phyloP scores from a whole-genome alignment of 179 eudicot species.

The Pouteria campechiana region DNA sequence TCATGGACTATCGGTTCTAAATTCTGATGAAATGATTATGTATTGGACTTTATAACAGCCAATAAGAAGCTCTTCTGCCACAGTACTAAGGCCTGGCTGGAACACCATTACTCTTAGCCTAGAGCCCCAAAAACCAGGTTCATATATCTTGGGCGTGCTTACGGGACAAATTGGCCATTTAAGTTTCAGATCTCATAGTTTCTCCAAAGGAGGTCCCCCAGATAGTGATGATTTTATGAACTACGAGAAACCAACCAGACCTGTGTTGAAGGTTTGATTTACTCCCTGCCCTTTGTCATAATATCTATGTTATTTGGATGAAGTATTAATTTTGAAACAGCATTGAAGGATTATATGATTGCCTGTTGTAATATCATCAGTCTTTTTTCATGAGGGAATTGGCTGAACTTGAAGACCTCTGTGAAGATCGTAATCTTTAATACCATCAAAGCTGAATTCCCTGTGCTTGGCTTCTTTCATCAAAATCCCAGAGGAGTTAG shows the following conservation, averaged over 20 bases:
- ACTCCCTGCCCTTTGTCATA: no score
- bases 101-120: conserved; percentile 64
- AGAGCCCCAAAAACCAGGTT: conserved; percentile 97
- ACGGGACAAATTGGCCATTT: conserved; percentile 95
- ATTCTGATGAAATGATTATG: conserved; percentile 6
- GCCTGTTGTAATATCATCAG: no score
- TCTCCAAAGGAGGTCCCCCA: conserved; percentile 85
- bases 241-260: conserved; percentile 95
- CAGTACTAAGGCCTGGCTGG: conserved; percentile 71
- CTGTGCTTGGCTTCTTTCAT: no score
- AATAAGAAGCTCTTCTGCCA: conserved; percentile 56
- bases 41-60: no score
- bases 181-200: conserved; percentile 98
- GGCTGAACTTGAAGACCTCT: no score
- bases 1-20: not conserved
- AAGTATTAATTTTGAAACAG: no score
- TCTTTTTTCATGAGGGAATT: no score
- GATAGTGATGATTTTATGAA: conserved; percentile 99
- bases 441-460: no score
- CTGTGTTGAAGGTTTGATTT: conserved; percentile 96
- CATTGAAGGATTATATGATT: no score
- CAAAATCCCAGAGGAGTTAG: no score
- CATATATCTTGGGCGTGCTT: conserved; percentile 93
- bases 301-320: no score
- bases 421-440: no score